A percentile compares a stretch with the other conserved stretches of the same genome.
phyloP scores from a whole-genome alignment of 495 filamentous ascomycete genomes.

The Podospora fimiseda region DNA sequence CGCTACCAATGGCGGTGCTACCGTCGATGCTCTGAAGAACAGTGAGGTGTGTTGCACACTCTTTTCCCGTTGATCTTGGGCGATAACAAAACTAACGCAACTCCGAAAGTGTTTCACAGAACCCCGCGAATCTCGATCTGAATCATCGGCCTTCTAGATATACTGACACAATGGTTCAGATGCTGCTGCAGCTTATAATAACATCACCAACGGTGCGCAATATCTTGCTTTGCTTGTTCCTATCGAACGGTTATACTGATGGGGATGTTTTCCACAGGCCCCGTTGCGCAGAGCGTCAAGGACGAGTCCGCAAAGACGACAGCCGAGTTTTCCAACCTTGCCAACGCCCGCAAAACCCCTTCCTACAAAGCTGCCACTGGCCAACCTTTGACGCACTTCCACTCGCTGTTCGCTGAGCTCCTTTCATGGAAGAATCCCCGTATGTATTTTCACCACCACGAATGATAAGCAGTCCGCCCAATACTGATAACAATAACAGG shows the following conservation, averaged over 20 bases:
- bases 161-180: constrained; percentile 29
- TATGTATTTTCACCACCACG: constrained; percentile 19
- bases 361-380: constrained; percentile 66
- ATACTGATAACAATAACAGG: constrained; percentile 39
- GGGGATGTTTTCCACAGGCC: constrained; percentile 43
- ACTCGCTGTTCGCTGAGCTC: constrained; percentile 89
- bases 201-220: constrained; percentile 35
- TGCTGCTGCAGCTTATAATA: constrained; percentile 36
- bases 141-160: constrained; percentile 1
- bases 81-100: constrained; percentile 25
- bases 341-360: constrained; percentile 62
- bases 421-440: constrained; percentile 57
- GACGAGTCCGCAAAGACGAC: constrained; percentile 64
- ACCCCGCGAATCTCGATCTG: constrained; percentile 11
- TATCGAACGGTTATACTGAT: constrained; percentile 19
- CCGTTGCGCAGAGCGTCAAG: constrained; percentile 71
- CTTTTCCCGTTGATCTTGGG: not conserved
- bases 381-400: constrained; percentile 90
- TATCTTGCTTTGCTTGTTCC: not conserved
- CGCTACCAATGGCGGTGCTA: constrained; percentile 24
- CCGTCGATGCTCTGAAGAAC: constrained; percentile 34
- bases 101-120: constrained; percentile 25
- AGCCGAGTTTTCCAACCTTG: constrained; percentile 69
- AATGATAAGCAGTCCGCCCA: constrained; percentile 49
- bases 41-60: constrained; percentile 39